Conservation (phyloP, 352 stramenopile genomes). For the Thalassiosira exigua region DNA sequence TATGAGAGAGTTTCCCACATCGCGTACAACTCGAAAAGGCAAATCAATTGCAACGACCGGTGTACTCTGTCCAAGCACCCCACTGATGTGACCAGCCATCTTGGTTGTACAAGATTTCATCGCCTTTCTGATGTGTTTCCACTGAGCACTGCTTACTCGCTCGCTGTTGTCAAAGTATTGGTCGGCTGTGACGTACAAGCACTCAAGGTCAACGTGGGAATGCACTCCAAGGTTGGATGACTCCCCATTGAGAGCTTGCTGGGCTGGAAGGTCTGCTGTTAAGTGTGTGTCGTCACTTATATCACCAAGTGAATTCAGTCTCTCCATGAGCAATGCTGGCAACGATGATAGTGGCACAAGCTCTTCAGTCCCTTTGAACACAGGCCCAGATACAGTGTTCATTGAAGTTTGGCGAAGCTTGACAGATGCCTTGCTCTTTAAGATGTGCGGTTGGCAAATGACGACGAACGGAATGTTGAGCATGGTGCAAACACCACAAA, state of each 20-base stretch:
- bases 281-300: conserved; percentile 8
- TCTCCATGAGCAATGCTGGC: conserved; percentile 33
- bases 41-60: conserved; percentile 76
- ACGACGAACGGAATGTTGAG: conserved; percentile 78
- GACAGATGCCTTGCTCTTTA: conserved; percentile 71
- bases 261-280: neutral
- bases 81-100: conserved; percentile 53
- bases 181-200: conserved; percentile 73
- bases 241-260: conserved; percentile 10
- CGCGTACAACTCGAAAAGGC: conserved; percentile 69
- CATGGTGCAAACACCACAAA: conserved; percentile 53
- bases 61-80: conserved; percentile 39
- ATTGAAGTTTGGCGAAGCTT: conserved; percentile 64
- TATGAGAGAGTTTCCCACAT: conserved; percentile 73
- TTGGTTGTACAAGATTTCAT: conserved; percentile 62
- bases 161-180: conserved; percentile 72
- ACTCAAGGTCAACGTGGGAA: conserved; percentile 58
- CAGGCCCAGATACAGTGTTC: conserved; percentile 34
- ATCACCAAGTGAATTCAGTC: conserved; percentile 31
- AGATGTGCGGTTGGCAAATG: conserved; percentile 73
- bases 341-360: conserved; percentile 35
- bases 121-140: conserved; percentile 70
- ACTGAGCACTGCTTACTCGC: conserved; percentile 56
- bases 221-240: conserved; percentile 14
- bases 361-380: conserved; percentile 60